Conservation (phyloP, 2,329 filamentous ascomycete genomes). For the Colletotrichum endophyticum region DNA sequence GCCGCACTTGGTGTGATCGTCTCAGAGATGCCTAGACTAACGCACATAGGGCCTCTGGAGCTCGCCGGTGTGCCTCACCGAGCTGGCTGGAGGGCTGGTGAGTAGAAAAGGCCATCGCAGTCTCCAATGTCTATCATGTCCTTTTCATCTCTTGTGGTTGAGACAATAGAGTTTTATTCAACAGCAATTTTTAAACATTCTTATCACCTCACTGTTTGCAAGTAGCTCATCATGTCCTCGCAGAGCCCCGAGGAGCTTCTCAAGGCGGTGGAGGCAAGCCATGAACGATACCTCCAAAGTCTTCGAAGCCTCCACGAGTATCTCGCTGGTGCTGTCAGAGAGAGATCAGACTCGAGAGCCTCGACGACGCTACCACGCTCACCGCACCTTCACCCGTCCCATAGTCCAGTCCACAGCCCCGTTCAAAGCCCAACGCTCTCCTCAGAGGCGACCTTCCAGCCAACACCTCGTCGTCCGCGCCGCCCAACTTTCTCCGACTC, state of each 20-base stretch:
- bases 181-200: not conserved
- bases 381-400: constrained; percentile 48
- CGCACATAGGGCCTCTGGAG: not conserved
- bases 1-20: not conserved
- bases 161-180: no score
- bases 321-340: constrained; percentile 12
- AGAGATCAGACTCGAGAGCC: not conserved
- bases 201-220: not conserved
- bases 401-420: constrained; percentile 14
- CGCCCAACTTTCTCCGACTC: constrained; percentile 30
- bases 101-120: not conserved
- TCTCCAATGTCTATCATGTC: not conserved
- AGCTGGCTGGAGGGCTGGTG: not conserved
- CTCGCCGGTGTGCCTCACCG: not conserved
- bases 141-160: not conserved
- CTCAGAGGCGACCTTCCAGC: constrained; percentile 1
- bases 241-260: constrained; percentile 37
- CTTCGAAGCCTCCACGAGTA: constrained; percentile 33
- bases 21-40: constrained; percentile 4
- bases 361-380: constrained; percentile 40
- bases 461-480: constrained; percentile 24
- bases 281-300: constrained; percentile 37
- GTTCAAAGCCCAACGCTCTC: constrained; percentile 4
- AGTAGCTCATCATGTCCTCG: constrained; percentile 11
- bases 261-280: constrained; percentile 34